A percentile compares a stretch with the other conserved stretches of the same genome.
These are phyloP conservation scores for Nigrospora oryzae DNA, from an alignment of 2,329 filamentous ascomycete species.

Conservation along the genomic window DNA sequence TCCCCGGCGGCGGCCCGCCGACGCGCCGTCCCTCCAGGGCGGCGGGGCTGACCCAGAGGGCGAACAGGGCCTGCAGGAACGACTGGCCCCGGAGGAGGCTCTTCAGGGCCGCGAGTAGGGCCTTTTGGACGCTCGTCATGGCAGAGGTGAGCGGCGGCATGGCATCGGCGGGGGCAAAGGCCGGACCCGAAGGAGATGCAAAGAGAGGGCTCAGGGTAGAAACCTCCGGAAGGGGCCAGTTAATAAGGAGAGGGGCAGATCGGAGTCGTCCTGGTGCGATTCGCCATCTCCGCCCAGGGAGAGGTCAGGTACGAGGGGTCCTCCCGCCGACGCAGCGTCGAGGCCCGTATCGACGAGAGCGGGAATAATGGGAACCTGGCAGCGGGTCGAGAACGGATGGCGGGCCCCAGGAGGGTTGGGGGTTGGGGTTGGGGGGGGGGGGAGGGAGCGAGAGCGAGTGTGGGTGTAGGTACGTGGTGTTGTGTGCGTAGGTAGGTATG, in stretches of 20 bases:
- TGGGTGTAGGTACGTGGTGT: too few relatives aligned
- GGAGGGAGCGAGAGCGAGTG: too few relatives aligned
- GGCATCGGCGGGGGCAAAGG: constrained; percentile 17
- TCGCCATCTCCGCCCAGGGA: neutral
- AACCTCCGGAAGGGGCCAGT: neutral
- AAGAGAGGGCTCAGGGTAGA: neutral
- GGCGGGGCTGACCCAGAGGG: constrained; percentile 41
- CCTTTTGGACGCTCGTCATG: constrained; percentile 49
- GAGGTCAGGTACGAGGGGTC: neutral
- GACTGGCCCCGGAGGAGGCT: constrained; percentile 52
- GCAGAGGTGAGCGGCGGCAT: constrained; percentile 45
- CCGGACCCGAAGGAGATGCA: neutral
- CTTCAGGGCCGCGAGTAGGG: constrained; percentile 46
- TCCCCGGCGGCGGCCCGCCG: neutral
- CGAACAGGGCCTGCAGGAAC: constrained; percentile 46
- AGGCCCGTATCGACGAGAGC: neutral
- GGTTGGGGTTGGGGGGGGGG: too few relatives aligned
- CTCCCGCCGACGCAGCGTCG: neutral
- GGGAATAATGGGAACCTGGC: neutral
- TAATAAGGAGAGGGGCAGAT: too few relatives aligned
- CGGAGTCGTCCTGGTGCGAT: neutral
- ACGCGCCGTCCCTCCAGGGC: constrained; percentile 19
- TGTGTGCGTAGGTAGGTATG: too few relatives aligned
- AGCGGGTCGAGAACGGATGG: neutral
- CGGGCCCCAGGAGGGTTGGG: too few relatives aligned